These are phyloP conservation scores for Kernera saxatilis DNA, from an alignment of 345 rosid genomes.

Conservation along the genomic window DNA sequence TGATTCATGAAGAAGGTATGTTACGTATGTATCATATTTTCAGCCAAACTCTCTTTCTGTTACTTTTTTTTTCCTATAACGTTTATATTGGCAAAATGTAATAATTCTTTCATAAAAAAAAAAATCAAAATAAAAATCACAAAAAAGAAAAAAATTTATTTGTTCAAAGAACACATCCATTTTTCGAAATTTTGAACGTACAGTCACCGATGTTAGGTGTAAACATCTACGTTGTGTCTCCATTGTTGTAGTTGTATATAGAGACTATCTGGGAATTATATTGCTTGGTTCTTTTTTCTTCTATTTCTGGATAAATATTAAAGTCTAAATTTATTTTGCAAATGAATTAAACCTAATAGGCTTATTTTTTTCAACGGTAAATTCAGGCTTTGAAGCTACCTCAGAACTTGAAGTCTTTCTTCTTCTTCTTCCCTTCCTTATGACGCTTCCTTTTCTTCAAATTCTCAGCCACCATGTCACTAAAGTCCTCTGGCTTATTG, in stretches of 20 bases:
- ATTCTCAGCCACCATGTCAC: slow-evolving; percentile 97
- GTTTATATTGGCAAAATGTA: slow-evolving; percentile 7
- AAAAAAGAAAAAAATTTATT: not conserved
- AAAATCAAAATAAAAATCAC: not conserved
- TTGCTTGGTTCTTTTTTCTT: not conserved
- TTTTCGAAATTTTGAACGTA: slow-evolving; percentile 10
- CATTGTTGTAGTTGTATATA: slow-evolving; percentile 4
- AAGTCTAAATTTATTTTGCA: too few relatives aligned
- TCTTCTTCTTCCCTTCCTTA: slow-evolving; percentile 73
- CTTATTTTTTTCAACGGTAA: too few relatives aligned
- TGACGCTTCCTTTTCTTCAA: slow-evolving; percentile 90
- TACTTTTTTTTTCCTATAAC: not conserved
- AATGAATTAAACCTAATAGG: too few relatives aligned
- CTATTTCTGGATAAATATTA: too few relatives aligned
- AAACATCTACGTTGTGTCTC: not conserved
- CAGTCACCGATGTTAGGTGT: not conserved
- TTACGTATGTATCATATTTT: not conserved
- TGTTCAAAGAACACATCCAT: not conserved
- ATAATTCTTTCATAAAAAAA: slow-evolving; percentile 5
- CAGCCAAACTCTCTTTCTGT: slow-evolving; percentile 5
- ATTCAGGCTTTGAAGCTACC: not conserved
- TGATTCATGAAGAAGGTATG: slow-evolving; percentile 7
- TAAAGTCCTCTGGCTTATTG: slow-evolving; percentile 86
- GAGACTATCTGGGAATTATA: not conserved
- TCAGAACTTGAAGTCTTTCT: slow-evolving; percentile 87